Evolutionary conservation across 1,284 basidiomycete species (phyloP), one percentile per base, ranked within the genome.

Genomic region (Microstroma glucosiphilum): DNA sequence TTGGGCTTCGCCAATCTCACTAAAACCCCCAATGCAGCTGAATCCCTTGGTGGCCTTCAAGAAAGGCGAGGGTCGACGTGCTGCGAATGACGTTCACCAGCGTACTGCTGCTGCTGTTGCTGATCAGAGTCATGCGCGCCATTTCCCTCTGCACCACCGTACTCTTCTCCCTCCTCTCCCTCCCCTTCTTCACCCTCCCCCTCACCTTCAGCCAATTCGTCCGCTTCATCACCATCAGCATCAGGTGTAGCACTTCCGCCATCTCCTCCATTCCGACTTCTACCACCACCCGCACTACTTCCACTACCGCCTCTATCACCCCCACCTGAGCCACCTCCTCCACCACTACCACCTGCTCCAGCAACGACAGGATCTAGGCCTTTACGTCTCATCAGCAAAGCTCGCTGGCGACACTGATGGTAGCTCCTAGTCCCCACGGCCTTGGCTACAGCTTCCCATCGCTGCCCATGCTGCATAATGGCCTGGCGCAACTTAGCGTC

Each of bases 371-470:
- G 51, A 54, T 54, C 51, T 6, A 54, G 21, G 8, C 51, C 75
- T 40, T 79, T 79, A 46, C 77, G 63, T 37, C 77, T 65, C 75
- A 79, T 77, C n/a, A 79, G 67, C 60, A 79, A 58, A 59, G 75
- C 76, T 37, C 77, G 68, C 65, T 79, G 77, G 17, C 77, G 71
- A 63, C 77, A 79, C 57, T 79, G 77, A 57, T 79, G 77, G 59
- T 79, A 79, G 23, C 76, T 75, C 21, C 77, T 64, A 12, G 77
- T 78, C 8, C 75, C 76, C 8, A 79, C 77, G 8, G 74, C 74
- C 23, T 75, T 70, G 1, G 77, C 75, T 57, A 79, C 74, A n/a
- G 73, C 68, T 56, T 79, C 77, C 77, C 77, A 79, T 1, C 75
- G 67, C 58, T 79, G 77, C 4, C 77, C 77, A 53, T 76, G 69